phyloP scores from a whole-genome alignment of 2,329 filamentous ascomycete species.

The Aplosporella prunicola region DNA sequence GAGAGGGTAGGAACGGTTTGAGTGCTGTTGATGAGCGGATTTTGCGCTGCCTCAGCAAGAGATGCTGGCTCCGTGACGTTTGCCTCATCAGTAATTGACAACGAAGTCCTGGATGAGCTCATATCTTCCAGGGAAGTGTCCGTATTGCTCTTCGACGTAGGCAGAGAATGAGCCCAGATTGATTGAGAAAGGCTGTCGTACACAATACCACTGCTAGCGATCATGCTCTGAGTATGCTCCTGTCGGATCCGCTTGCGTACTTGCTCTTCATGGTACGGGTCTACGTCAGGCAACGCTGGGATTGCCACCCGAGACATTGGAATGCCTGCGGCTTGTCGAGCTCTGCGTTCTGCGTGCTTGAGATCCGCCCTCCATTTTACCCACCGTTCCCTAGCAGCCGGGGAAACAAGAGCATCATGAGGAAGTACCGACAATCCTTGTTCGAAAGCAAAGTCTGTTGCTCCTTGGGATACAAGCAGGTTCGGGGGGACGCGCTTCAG shows the following conservation, averaged over 20 bases:
- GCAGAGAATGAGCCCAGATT: no score
- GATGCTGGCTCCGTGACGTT: not conserved
- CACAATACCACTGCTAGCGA: no score
- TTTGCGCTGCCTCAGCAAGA: slow-evolving; percentile 24
- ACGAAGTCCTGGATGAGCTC: not conserved
- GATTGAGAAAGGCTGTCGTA: no score
- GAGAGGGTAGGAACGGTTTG: slow-evolving; percentile 29
- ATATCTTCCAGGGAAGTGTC: not conserved
- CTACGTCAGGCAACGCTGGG: slow-evolving; percentile 12
- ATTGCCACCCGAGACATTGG: not conserved
- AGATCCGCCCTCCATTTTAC: slow-evolving; percentile 67
- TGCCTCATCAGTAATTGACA: not conserved
- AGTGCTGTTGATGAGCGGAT: slow-evolving; percentile 35
- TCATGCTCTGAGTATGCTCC: slow-evolving; percentile 29
- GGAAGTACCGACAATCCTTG: slow-evolving; percentile 65
- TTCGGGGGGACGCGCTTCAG: slow-evolving; percentile 87
- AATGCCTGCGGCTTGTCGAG: slow-evolving; percentile 17
- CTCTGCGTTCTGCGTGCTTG: slow-evolving; percentile 47
- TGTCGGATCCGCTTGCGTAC: slow-evolving; percentile 25
- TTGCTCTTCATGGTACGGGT: slow-evolving; percentile 22
- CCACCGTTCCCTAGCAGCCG: slow-evolving; percentile 68
- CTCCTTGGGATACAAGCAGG: slow-evolving; percentile 76
- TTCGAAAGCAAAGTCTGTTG: slow-evolving; percentile 74
- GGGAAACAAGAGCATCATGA: slow-evolving; percentile 71
- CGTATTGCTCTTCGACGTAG: not conserved